Conservation (phyloP, 2,329 filamentous ascomycete species). For the Myriosclerotinia scirpicola region DNA sequence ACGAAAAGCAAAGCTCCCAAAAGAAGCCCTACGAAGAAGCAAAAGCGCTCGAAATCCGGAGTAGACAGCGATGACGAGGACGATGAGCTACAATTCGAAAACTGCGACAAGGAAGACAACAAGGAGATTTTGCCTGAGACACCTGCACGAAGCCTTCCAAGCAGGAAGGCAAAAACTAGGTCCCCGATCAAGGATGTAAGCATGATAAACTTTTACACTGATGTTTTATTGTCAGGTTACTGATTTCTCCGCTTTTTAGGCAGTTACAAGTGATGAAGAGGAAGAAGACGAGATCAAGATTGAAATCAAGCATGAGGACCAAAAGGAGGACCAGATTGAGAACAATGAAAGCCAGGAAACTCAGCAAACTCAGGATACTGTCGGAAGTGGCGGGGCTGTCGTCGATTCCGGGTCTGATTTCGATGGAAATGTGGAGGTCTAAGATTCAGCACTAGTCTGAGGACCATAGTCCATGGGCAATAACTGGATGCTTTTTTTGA, state of each 20-base stretch:
- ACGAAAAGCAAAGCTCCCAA: slow-evolving; percentile 7
- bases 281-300: neutral
- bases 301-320: neutral
- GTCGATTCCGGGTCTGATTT: slow-evolving; percentile 7
- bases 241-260: neutral
- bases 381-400: neutral
- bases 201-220: neutral
- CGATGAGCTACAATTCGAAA: neutral
- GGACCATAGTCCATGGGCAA: neutral
- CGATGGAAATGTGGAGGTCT: neutral
- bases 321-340: neutral
- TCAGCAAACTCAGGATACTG: neutral
- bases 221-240: neutral
- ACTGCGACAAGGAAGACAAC: neutral
- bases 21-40: slow-evolving; percentile 10
- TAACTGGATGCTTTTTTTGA: neutral
- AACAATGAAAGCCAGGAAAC: neutral
- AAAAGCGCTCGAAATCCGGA: neutral
- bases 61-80: slow-evolving; percentile 9
- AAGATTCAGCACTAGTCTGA: neutral
- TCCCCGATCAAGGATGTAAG: slow-evolving; percentile 19
- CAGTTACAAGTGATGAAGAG: neutral
- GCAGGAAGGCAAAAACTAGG: slow-evolving; percentile 8
- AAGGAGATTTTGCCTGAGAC: neutral
- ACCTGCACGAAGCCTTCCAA: slow-evolving; percentile 15